Conservation (phyloP, 306 rosid genomes). For the Sophora flavescens region DNA sequence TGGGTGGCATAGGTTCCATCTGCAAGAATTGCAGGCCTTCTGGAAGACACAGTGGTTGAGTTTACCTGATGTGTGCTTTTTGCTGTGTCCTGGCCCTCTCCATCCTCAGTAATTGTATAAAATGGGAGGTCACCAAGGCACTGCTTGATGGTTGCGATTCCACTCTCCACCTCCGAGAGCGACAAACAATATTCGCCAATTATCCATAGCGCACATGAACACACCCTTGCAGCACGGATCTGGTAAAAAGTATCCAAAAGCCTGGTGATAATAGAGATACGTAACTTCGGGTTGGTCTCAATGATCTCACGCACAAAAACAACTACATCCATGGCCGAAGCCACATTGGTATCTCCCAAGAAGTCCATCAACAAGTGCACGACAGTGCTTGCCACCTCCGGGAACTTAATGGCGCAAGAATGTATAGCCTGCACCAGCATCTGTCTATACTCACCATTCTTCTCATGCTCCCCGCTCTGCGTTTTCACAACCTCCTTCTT, state of each 20-base stretch:
- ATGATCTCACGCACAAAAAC: constrained; percentile 95
- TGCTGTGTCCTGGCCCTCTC: constrained; percentile 71
- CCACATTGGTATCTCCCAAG: constrained; percentile 90
- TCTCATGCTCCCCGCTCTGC: constrained; percentile 95
- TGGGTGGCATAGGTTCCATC: constrained; percentile 99
- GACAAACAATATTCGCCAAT: constrained; percentile 93
- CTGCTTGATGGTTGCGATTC: constrained; percentile 77
- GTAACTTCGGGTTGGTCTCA: constrained; percentile 90
- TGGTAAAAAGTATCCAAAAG: constrained; percentile 94
- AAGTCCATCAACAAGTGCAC: constrained; percentile 98
- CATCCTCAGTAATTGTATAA: constrained; percentile 79
- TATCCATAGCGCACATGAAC: constrained; percentile 96
- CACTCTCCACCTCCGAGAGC: constrained; percentile 91
- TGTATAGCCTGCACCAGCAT: constrained; percentile 96
- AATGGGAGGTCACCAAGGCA: constrained; percentile 97
- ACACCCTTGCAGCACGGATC: constrained; percentile 91
- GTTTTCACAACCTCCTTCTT: constrained; percentile 97
- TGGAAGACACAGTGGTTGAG: constrained; percentile 80
- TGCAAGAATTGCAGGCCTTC: constrained; percentile 94
- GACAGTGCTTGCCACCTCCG: constrained; percentile 95
- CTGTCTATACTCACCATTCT: constrained; percentile 96
- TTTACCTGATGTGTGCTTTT: constrained; percentile 65
- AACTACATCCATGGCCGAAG: constrained; percentile 94
- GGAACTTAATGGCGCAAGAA: constrained; percentile 95
- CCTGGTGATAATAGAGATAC: constrained; percentile 86